Base-by-base conservation (phyloP, 768 basidiomycete species). In the Peribolospora baueri region DNA sequence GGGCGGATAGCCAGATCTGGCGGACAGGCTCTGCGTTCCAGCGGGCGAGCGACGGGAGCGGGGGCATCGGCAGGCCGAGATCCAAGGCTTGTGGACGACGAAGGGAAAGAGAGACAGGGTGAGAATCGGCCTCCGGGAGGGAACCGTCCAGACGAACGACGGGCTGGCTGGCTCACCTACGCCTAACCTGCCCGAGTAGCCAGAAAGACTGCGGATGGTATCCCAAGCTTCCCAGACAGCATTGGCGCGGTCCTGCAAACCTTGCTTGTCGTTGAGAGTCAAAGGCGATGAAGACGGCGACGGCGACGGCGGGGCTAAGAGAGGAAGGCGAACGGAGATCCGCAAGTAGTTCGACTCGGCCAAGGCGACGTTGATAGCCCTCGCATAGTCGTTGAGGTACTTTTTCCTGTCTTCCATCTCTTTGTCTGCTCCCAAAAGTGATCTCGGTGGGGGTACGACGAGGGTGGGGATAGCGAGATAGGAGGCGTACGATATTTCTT, bases 151-250 rank as follows among this genome's bases (percentile, higher is more conserved):
- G 41, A 7, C 7, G 46, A 25, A 42, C 5, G 50, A 13, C 10
- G n/a, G 43, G 7, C 25, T 25, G 25, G 25, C 25, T 25, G 6
- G 63, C 68, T 63, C 53, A 69, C 70, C 67, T 45, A 71, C 62
- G 9, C 65, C 62, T 40, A 72, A 59, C 8, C 70, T 61, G 3
- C 67, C 64, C 46, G 68, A 66, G 66, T 88, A 91, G 56, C 80
- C 80, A 66, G 93, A 98, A 42, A 91, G 75, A 3, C 81, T 80
- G 57, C 90, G 74, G 56, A 98, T 84, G 50, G 81, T 74, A 66
- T 97, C 93, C 93, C 93, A 98, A 78, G 90, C 91, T 66, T 97
- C 93, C 91, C 93, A 98, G 0, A 55, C 57, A 40, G 14, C 52
- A 39, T 52, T 57, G 25, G 25, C 25, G 25, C 25, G 25, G 25